Conservation (phyloP, 495 filamentous ascomycete species). For the Annulohypoxylon nitens region DNA sequence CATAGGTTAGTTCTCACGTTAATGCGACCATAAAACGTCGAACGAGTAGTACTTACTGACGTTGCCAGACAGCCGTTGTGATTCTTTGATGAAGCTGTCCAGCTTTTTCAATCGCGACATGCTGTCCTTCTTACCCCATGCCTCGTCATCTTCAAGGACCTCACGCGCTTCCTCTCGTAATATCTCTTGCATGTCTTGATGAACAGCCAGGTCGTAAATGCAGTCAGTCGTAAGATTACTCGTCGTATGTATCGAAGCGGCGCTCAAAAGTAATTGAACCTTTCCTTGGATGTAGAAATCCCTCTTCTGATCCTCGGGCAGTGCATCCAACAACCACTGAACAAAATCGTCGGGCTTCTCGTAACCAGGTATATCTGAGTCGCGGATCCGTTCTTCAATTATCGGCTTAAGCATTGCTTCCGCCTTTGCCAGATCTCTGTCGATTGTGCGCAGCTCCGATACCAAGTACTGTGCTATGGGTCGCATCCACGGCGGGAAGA, state of each 20-base stretch:
- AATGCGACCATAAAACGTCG: neutral
- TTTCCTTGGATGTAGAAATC: conserved; percentile 50
- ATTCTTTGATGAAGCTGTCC: conserved; percentile 70
- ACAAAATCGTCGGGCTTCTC: conserved; percentile 52
- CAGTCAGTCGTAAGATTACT: conserved; percentile 55
- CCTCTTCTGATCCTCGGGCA: conserved; percentile 51
- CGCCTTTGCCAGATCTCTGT: conserved; percentile 47
- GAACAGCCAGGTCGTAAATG: conserved; percentile 63
- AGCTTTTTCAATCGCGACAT: conserved; percentile 62
- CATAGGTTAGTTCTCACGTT: conserved; percentile 1
- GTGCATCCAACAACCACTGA: conserved; percentile 53
- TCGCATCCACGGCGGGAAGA: conserved; percentile 56
- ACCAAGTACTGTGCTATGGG: conserved; percentile 50
- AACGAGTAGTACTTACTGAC: conserved; percentile 51
- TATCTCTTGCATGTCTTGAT: conserved; percentile 63
- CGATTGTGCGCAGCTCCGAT: conserved; percentile 51
- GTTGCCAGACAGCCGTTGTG: conserved; percentile 59
- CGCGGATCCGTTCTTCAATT: conserved; percentile 51
- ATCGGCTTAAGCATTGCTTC: conserved; percentile 49
- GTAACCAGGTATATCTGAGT: conserved; percentile 43
- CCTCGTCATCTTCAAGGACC: conserved; percentile 55
- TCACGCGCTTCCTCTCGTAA: conserved; percentile 63
- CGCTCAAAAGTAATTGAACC: conserved; percentile 52
- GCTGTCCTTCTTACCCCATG: conserved; percentile 55
- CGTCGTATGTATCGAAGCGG: conserved; percentile 55